Evolutionary conservation across 495 filamentous ascomycete species (phyloP), one percentile per base, ranked within the genome.

Genomic region (Penicillium herquei): DNA sequence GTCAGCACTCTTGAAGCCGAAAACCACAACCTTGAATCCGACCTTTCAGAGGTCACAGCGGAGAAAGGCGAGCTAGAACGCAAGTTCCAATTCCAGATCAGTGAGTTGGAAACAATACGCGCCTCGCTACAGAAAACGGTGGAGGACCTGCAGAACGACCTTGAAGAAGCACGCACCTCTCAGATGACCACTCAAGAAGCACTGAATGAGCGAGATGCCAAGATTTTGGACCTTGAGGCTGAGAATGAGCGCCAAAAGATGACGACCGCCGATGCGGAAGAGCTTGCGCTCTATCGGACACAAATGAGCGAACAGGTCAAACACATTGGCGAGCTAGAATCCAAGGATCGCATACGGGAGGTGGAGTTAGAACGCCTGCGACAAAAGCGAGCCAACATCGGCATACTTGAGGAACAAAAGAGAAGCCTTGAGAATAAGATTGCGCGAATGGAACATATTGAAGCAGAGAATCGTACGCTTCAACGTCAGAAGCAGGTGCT

Each of bases 331-430:
- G 87, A 83, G 30, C 73, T 98, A 13, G 95, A 98, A 69, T 76
- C 82, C 0, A 81, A 82, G 39, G 96, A 89, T 60, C 78, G 92
- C 32, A 88, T 95, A 47, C 92, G 96, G 62, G 68, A 75, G n/a
- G 69, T 80, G 7, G 93, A 99, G 63, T 70, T 98, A 6, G 89
- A 88, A 49, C 85, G 89, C 54, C 78, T 93, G 39, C 84, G 91
- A 13, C 87, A 90, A 64, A 66, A 86, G 16, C 85, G 90, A 62
- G 92, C 89, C 68, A 90, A 87, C 35, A 85, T 96, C 5, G 91
- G 96, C 58, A 81, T 98, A n/a, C 86, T 97, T 0, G 92, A 98
- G 62, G 94, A 99, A 65, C 90, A 99, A 74, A 98, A 98, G 75
- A 81, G 88, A 56, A 82, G 84, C 0, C 75, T 99, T 49, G 87